Evolutionary conservation across 2,329 filamentous ascomycete species (phyloP), one percentile per base, ranked within the genome.

Genomic region (Reticulascus tulasneorum): DNA sequence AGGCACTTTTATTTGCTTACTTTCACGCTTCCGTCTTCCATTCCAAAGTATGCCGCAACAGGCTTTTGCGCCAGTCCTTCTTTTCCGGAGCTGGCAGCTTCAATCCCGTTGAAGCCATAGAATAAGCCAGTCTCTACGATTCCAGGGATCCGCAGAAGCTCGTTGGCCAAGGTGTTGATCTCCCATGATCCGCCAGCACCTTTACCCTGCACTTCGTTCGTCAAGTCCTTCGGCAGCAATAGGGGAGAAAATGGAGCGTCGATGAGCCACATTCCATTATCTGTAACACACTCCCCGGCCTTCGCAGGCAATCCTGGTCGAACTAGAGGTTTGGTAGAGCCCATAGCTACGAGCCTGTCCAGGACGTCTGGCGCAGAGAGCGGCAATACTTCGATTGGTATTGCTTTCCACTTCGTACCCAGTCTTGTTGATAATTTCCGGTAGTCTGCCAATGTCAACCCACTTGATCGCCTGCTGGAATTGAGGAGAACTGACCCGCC

Each of bases 41-140:
- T 86, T 23, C 93, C 93, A 63, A 97, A 98, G 66, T 97, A 98
- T 17, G 88, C 90, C 19, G 89, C 89, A 10, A 96, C 75, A 0
- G 93, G 93, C 66, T 91, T 94, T 66, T 96, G 88, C 1, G 86
- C 89, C 30, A 85, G 83, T 30, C 79, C 64, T 35, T 73, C 68
- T 46, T 79, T 72, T 40, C 73, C 68, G 36, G 73, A 39, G 22
- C 50, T 48, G 15, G 54, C 67, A 26, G 75, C 76, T 58, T 94
- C 72, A 12, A 77, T 67, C 0, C 91, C 91, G 42, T 91, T 90
- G 52, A 81, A 57, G 4, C 91, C 91, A 26, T 81, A 78, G 67
- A 98, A 98, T 29, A 98, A 73, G 11, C 93, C 93, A 19, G 94
- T 90, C 56, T 95, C 93, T 35, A 96, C 71, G 8, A 98, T 87